Evolutionary conservation across 1,139 yeast genomes (phyloP).

Genomic region (Yamadazyma dendronema): DNA sequence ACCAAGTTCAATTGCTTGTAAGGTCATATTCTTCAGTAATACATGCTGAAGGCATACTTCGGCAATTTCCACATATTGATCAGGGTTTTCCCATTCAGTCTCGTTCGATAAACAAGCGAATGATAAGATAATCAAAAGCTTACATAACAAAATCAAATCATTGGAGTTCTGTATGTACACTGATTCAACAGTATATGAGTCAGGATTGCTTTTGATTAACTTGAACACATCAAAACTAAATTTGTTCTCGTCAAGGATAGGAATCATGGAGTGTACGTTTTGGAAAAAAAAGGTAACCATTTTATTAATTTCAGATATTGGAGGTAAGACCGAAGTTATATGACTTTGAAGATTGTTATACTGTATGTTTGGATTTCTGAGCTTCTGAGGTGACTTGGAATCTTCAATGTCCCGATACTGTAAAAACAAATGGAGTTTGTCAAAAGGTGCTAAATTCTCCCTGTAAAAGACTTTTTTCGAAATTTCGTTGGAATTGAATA

Average conservation of each 20-base stretch:
- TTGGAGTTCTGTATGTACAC: not conserved
- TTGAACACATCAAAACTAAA: not conserved
- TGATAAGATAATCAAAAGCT: slow-evolving; percentile 1
- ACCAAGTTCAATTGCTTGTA: slow-evolving; percentile 5
- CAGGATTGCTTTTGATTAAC: not conserved
- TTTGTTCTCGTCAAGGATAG: slow-evolving; percentile 4
- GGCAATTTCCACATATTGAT: slow-evolving; percentile 1
- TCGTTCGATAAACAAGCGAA: slow-evolving; percentile 2
- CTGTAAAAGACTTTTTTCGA: slow-evolving; percentile 2
- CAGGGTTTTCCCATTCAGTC: slow-evolving; percentile 1
- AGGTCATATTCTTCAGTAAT: not conserved
- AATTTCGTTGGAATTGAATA: not conserved
- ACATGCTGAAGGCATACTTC: slow-evolving; percentile 3
- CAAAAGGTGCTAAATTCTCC: slow-evolving; percentile 1
- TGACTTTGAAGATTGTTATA: not conserved
- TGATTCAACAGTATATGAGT: not conserved
- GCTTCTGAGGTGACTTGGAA: not conserved
- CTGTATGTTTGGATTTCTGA: not conserved
- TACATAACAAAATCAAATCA: not conserved
- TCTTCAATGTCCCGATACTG: slow-evolving; percentile 2
- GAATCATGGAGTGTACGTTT: slow-evolving; percentile 5
- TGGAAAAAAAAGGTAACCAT: slow-evolving; percentile 3
- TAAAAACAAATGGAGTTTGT: slow-evolving; percentile 4
- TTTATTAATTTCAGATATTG: slow-evolving; percentile 1
- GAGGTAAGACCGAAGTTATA: not conserved